Evolutionary conservation across 1,139 yeast genomes (phyloP).

Genomic region (Magnusiomyces ingens): DNA sequence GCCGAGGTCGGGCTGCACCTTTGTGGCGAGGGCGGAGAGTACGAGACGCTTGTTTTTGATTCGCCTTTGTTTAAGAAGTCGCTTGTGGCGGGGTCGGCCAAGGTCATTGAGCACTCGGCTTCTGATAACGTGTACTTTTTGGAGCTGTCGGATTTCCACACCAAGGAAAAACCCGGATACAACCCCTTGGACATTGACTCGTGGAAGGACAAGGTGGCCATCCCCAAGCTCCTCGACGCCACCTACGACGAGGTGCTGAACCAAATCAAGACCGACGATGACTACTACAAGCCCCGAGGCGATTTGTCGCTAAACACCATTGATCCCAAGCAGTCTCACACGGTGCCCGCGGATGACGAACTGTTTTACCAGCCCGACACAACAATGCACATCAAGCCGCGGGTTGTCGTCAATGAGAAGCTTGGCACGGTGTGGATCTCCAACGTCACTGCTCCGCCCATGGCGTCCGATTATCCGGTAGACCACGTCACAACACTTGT

Average conservation of each 20-base stretch:
- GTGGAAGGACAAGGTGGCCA: slow-evolving; percentile 30
- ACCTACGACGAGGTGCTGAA: slow-evolving; percentile 40
- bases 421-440: slow-evolving; percentile 3
- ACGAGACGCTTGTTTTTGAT: slow-evolving; percentile 85
- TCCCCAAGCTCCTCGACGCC: slow-evolving; percentile 46
- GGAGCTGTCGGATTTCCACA: slow-evolving; percentile 34
- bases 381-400: slow-evolving; percentile 4
- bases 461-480: slow-evolving; percentile 3
- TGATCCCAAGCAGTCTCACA: neutral
- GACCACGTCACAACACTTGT: slow-evolving; percentile 4
- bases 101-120: slow-evolving; percentile 43
- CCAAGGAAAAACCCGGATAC: slow-evolving; percentile 34
- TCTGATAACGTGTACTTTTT: slow-evolving; percentile 65
- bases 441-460: slow-evolving; percentile 4
- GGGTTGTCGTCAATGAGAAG: slow-evolving; percentile 2
- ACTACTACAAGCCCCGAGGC: neutral
- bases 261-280: slow-evolving; percentile 1
- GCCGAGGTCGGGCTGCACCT: slow-evolving; percentile 72
- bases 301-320: neutral
- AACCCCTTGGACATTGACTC: slow-evolving; percentile 20
- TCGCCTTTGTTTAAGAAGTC: slow-evolving; percentile 69
- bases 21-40: slow-evolving; percentile 98
- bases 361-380: slow-evolving; percentile 1
- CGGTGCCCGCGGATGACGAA: neutral
- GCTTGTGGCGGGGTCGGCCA: slow-evolving; percentile 41